Base-by-base conservation (phyloP, 345 rosid genomes). In the Limnanthes douglasii region DNA sequence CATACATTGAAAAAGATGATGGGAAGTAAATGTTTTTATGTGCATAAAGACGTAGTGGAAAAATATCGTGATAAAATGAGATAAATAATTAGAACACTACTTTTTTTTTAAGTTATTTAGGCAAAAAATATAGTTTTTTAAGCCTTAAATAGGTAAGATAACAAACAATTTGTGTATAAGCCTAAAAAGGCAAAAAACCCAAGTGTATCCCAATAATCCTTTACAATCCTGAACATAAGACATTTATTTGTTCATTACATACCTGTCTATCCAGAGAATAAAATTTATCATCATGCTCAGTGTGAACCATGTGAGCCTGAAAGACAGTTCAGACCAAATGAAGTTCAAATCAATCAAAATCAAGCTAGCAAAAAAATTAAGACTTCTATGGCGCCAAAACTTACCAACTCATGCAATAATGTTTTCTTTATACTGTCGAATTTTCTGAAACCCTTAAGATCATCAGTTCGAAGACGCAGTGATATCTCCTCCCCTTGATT, bases 401-500 rank as follows among this genome's bases (percentile, higher is more conserved):
- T 60, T 66, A 84, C 98, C 34, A 84, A 96, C 66, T 90, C 98
- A 55, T 90, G 98, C 45, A 90, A 50, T 28, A 90, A 80, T 35
- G 98, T 84, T 58, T 75, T 75, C 58, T 80, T 84, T 2, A 84
- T 80, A 66, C 85, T 72, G 24, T 71, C 93, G 28, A 84, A 90
- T 71, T 90, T 90, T 66, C 98, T 72, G 54, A 90, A 90, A 21
- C 96, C 98, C 53, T 70, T 78, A 45, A 84, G 88, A 56, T 84
- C 94, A 73, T 90, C 98, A 5, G 98, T 90, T 39, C 94, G 76
- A 52, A 90, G 82, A 48, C 96, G 88, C 65, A 84, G 58, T 34
- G 94, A 90, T 53, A 84, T 90, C 72, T 90, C 98, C 53, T 90
- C 96, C 30, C 98, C 98, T 23, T 64, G 70, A 64, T 90, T 80